phyloP scores from a whole-genome alignment of 1,284 basidiomycete species.

The Sporisorium reilianum region DNA sequence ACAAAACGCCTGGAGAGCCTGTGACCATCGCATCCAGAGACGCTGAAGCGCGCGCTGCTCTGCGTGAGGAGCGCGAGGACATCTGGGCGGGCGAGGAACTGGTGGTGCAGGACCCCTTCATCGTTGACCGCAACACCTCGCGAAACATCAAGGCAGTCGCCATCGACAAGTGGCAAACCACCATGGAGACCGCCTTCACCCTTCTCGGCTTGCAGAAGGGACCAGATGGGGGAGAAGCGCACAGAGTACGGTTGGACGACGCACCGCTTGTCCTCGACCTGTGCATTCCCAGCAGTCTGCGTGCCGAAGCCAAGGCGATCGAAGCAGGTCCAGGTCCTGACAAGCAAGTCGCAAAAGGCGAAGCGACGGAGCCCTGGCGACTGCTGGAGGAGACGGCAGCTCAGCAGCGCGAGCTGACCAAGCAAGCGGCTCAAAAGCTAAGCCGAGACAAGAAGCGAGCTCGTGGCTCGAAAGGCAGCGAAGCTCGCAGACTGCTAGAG shows the following conservation, averaged over 20 bases:
- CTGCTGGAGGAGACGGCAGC: slow-evolving; percentile 21
- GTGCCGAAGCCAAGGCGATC: background rate
- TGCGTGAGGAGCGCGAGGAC: slow-evolving; percentile 51
- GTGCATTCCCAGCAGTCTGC: slow-evolving; percentile 19
- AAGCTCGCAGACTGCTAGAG: slow-evolving; percentile 30
- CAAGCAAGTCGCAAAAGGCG: background rate
- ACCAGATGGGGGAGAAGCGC: background rate
- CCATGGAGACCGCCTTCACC: slow-evolving; percentile 24
- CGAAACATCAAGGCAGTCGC: slow-evolving; percentile 55
- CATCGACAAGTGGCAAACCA: slow-evolving; percentile 25
- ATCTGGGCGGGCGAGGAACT: slow-evolving; percentile 61
- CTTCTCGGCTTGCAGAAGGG: slow-evolving; percentile 11
- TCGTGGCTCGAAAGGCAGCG: slow-evolving; percentile 10
- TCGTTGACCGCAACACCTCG: slow-evolving; percentile 67
- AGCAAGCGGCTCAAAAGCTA: slow-evolving; percentile 19
- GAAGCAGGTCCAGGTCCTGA: background rate
- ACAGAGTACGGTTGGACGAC: slow-evolving; percentile 4
- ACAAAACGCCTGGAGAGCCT: background rate
- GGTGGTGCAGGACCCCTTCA: slow-evolving; percentile 70
- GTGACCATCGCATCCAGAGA: slow-evolving; percentile 15
- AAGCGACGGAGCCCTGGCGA: slow-evolving; percentile 14
- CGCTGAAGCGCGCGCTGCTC: slow-evolving; percentile 9
- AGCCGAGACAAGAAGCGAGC: slow-evolving; percentile 26
- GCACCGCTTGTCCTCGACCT: slow-evolving; percentile 35
- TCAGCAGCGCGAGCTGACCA: slow-evolving; percentile 14